These are phyloP conservation scores for Gymnopilus junonius DNA, from an alignment of 768 basidiomycete genomes.

Conservation along the genomic window DNA sequence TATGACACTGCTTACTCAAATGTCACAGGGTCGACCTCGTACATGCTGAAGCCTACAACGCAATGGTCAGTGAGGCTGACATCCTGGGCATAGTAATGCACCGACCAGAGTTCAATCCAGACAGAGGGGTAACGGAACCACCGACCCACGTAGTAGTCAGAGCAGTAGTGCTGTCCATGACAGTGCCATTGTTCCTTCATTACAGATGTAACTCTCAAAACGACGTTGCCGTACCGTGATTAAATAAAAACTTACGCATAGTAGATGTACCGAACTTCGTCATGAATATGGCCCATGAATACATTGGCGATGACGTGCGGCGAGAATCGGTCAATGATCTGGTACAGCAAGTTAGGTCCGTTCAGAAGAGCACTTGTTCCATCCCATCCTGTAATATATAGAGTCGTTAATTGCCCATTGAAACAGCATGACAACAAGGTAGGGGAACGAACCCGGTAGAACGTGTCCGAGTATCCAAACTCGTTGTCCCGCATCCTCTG, in stretches of 20 bases:
- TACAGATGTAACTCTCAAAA: neutral
- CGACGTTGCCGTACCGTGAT: neutral
- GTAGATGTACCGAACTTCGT: conserved; percentile 1
- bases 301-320: conserved; percentile 1
- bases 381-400: neutral
- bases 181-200: neutral
- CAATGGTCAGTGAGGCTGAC: neutral
- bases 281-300: conserved; percentile 2
- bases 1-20: neutral
- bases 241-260: neutral
- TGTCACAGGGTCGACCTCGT: neutral
- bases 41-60: neutral
- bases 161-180: neutral
- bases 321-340: conserved; percentile 2
- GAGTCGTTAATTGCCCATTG: too few relatives aligned
- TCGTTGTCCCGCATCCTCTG: neutral
- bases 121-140: neutral
- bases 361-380: neutral
- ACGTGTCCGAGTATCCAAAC: conserved; percentile 3
- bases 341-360: neutral
- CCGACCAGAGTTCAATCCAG: neutral
- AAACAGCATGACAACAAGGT: too few relatives aligned
- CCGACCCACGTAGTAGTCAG: conserved; percentile 1
- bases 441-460: neutral
- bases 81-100: too few relatives aligned